These are phyloP conservation scores for Eucalyptus globulus DNA, from an alignment of 345 rosid genomes.

Conservation along the genomic window DNA sequence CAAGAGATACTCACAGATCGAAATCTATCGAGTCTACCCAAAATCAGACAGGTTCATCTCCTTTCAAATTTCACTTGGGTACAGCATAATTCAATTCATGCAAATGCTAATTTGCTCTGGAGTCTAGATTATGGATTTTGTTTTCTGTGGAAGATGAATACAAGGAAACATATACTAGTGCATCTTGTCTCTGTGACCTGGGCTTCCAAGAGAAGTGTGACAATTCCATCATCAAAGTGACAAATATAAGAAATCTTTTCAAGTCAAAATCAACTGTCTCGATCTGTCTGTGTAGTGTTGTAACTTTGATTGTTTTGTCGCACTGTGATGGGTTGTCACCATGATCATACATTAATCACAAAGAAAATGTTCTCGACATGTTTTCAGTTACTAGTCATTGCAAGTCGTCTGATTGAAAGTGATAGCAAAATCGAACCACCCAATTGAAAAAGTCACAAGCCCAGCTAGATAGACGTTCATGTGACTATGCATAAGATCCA, in stretches of 20 bases:
- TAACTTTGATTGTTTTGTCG: not conserved
- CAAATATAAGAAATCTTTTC: not conserved
- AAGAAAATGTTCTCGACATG: not conserved
- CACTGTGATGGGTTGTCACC: not conserved
- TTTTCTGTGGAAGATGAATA: not conserved
- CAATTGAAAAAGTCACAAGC: accelerated
- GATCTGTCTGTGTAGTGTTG: not conserved
- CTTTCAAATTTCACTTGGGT: not conserved
- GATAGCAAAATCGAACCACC: not conserved
- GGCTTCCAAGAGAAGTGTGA: not conserved
- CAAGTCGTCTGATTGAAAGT: not conserved
- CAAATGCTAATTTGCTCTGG: not conserved
- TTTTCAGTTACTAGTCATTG: not conserved
- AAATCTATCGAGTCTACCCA: constrained; percentile 7
- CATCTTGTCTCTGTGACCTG: not conserved
- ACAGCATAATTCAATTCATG: not conserved
- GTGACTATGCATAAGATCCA: not conserved
- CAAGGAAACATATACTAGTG: not conserved
- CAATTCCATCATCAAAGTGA: not conserved
- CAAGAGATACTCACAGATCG: constrained; percentile 8
- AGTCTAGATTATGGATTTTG: not conserved
- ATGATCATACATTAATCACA: not conserved
- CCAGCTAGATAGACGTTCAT: not conserved
- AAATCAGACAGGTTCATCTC: constrained; percentile 10
- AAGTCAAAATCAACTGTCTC: not conserved